phyloP scores from a whole-genome alignment of 1,284 basidiomycete genomes.

The Cryptococcus jaspeensis region DNA sequence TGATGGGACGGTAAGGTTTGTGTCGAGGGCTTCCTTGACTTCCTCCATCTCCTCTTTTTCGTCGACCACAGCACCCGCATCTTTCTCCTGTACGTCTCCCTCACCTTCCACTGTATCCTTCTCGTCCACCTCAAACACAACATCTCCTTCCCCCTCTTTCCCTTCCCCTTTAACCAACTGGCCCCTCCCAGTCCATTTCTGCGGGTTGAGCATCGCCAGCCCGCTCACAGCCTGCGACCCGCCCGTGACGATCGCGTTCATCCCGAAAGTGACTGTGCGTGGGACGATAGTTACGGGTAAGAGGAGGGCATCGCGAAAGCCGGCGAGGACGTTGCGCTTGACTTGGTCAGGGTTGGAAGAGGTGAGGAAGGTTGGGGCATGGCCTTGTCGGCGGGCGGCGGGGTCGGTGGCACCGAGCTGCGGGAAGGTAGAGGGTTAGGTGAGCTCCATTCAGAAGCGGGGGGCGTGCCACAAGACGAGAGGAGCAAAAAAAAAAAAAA shows the following conservation, averaged over 20 bases:
- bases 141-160: conserved; percentile 19
- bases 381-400: conserved; percentile 12
- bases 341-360: conserved; percentile 87
- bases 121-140: conserved; percentile 64
- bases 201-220: conserved; percentile 80
- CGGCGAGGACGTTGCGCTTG: conserved; percentile 87
- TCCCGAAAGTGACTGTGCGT: conserved; percentile 68
- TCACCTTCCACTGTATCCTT: conserved; percentile 32
- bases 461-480: neutral
- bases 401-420: conserved; percentile 17
- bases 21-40: conserved; percentile 4
- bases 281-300: conserved; percentile 96
- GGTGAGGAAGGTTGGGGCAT: conserved; percentile 64
- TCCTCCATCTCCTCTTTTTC: conserved; percentile 16
- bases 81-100: conserved; percentile 14
- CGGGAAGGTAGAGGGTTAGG: neutral
- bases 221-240: conserved; percentile 78
- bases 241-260: conserved; percentile 62
- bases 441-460: too few species aligned
- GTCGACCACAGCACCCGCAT: neutral
- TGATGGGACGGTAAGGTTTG: too few species aligned
- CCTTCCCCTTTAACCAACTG: conserved; percentile 26
- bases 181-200: conserved; percentile 62
- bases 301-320: conserved; percentile 84
- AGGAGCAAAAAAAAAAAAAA: neutral